phyloP scores from a whole-genome alignment of 805 yeast species.

The Candida pseudofarinosa region DNA sequence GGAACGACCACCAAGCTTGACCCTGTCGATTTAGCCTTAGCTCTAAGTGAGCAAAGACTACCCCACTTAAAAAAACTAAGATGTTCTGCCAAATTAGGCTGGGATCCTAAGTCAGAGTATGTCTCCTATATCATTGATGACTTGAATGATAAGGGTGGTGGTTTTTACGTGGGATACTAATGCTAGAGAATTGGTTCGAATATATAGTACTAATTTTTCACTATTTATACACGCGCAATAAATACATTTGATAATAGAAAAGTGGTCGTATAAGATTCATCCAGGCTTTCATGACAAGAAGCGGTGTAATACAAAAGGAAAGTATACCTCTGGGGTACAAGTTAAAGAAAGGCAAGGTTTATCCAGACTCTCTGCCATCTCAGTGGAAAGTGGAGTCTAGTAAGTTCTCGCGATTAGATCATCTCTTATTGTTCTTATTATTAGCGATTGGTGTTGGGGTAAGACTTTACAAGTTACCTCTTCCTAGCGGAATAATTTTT shows the following conservation, averaged over 20 bases:
- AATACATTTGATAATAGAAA: background rate
- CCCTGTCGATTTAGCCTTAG: constrained; percentile 85
- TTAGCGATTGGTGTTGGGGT: constrained; percentile 21
- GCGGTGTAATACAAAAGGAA: background rate
- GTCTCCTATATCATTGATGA: constrained; percentile 53
- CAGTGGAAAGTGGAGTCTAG: constrained; percentile 12
- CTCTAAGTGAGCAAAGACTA: constrained; percentile 71
- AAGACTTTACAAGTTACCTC: constrained; percentile 29
- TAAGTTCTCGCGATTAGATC: constrained; percentile 14
- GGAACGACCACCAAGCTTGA: constrained; percentile 81
- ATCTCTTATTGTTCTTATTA: constrained; percentile 15
- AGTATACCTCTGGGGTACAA: constrained; percentile 21
- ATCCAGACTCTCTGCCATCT: constrained; percentile 19
- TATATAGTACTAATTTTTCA: no score
- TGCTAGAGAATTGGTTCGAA: background rate
- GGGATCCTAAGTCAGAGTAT: constrained; percentile 57
- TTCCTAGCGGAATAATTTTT: constrained; percentile 41
- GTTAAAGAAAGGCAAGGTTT: constrained; percentile 28
- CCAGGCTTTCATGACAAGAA: background rate
- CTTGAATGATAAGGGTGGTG: constrained; percentile 73
- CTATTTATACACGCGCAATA: background rate
- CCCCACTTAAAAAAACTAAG: constrained; percentile 63
- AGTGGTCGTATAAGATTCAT: background rate
- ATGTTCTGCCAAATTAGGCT: constrained; percentile 75
- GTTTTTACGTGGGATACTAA: constrained; percentile 52